Evolutionary conservation across 2,329 filamentous ascomycete genomes (phyloP).

Genomic region (Stachybotrys echinatus): DNA sequence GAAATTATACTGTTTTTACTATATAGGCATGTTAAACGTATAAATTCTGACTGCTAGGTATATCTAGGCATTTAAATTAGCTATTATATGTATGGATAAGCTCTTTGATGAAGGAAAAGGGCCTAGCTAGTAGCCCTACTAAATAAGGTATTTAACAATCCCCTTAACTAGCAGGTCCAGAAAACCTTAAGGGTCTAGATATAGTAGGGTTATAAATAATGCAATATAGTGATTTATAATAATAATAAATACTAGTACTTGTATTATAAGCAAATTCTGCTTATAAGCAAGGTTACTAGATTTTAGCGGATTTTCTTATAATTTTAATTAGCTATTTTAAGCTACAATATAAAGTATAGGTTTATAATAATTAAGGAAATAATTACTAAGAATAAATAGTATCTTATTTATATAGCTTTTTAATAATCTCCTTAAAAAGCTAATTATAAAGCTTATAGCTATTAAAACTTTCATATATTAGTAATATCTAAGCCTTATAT

Average conservation of each 20-base stretch:
- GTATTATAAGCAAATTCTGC: neutral
- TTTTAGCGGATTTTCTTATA: constrained; percentile 1
- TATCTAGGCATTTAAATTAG: neutral
- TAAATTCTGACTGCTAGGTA: neutral
- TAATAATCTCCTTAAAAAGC: no score
- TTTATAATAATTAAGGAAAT: neutral
- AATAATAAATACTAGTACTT: neutral
- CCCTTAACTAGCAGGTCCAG: neutral
- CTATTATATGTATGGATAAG: no score
- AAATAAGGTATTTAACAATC: neutral
- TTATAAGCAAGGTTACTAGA: neutral
- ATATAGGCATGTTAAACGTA: neutral
- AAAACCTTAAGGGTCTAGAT: neutral
- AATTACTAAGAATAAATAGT: no score
- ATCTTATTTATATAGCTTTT: no score
- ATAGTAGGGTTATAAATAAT: neutral
- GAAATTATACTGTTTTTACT: neutral
- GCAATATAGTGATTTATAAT: neutral
- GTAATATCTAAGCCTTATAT: no score
- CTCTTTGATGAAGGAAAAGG: no score
- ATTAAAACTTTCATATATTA: no score
- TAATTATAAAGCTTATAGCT: no score
- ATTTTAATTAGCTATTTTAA: neutral
- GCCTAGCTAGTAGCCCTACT: neutral
- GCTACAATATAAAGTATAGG: neutral